Evolutionary conservation across 2,329 filamentous ascomycete genomes (phyloP).

Genomic region (Monascus ruber): DNA sequence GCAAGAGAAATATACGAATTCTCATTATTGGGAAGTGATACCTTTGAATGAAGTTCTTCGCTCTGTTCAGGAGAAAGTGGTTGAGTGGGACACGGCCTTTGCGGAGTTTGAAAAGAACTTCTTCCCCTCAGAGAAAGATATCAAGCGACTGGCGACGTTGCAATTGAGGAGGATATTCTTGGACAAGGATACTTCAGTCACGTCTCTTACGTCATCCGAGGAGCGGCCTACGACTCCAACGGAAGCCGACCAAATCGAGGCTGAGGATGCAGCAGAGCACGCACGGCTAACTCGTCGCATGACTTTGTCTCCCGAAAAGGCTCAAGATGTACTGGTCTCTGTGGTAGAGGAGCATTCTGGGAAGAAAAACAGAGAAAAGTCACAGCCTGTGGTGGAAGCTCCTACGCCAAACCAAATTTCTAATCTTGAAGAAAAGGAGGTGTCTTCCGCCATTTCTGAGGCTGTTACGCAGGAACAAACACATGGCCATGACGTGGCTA

Average conservation of each 20-base stretch:
- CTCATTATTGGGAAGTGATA: conserved; percentile 93
- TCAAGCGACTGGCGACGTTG: conserved; percentile 77
- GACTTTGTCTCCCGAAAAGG: conserved; percentile 49
- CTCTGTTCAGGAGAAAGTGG: conserved; percentile 82
- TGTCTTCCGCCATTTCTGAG: conserved; percentile 11
- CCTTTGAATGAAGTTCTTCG: conserved; percentile 82
- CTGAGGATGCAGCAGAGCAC: conserved; percentile 16
- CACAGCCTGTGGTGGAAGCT: conserved; percentile 8
- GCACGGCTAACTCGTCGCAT: conserved; percentile 26
- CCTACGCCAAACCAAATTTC: conserved; percentile 6
- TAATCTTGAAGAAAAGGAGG: conserved; percentile 8
- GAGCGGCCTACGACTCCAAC: conserved; percentile 43
- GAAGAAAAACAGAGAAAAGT: conserved; percentile 17
- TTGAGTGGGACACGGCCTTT: conserved; percentile 88
- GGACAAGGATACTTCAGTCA: conserved; percentile 69
- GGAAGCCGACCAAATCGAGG: conserved; percentile 19
- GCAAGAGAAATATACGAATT: conserved; percentile 83
- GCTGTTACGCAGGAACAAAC: conserved; percentile 40
- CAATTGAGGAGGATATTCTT: conserved; percentile 93
- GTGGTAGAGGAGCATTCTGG: conserved; percentile 53
- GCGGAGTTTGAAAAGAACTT: conserved; percentile 85
- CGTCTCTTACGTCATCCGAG: conserved; percentile 60
- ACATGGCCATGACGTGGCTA: conserved; percentile 50
- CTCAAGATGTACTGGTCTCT: conserved; percentile 51
- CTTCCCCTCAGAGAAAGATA: conserved; percentile 90